These are phyloP conservation scores for Clavaria fumosa DNA, from an alignment of 768 basidiomycete genomes.

Conservation along the genomic window DNA sequence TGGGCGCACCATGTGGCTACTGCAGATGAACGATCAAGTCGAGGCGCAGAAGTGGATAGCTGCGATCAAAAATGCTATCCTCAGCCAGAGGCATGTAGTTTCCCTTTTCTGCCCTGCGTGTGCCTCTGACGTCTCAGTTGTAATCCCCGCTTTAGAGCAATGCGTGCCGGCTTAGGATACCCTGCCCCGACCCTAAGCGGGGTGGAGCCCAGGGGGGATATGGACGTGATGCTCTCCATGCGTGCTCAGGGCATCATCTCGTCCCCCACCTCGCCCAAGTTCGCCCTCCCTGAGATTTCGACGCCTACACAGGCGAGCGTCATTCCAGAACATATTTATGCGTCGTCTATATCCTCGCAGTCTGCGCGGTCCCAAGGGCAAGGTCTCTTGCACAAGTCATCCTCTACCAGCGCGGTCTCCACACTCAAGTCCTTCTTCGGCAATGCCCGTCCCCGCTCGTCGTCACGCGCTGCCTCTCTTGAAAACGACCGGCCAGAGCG, in stretches of 20 bases:
- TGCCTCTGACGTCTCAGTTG: constrained; percentile 5
- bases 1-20: constrained; percentile 48
- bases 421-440: constrained; percentile 47
- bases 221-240: constrained; percentile 76
- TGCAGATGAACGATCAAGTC: constrained; percentile 44
- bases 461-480: constrained; percentile 34
- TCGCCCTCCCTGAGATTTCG: constrained; percentile 5
- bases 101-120: neutral
- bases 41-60: constrained; percentile 69
- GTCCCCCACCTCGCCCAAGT: constrained; percentile 16
- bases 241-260: constrained; percentile 46
- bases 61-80: constrained; percentile 54
- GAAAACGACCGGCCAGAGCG: constrained; percentile 23
- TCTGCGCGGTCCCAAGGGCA: constrained; percentile 30
- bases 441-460: constrained; percentile 36
- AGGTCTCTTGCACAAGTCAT: constrained; percentile 24
- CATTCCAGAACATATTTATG: constrained; percentile 25
- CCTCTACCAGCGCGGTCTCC: constrained; percentile 30
- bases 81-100: constrained; percentile 43
- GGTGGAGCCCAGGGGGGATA: constrained; percentile 58
- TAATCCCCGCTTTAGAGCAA: constrained; percentile 45
- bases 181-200: constrained; percentile 25
- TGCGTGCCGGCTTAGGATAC: constrained; percentile 49
- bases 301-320: constrained; percentile 13
- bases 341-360: constrained; percentile 30